Evolutionary conservation across 805 yeast genomes (phyloP).

Genomic region (Ogataea thermomethanolica): DNA sequence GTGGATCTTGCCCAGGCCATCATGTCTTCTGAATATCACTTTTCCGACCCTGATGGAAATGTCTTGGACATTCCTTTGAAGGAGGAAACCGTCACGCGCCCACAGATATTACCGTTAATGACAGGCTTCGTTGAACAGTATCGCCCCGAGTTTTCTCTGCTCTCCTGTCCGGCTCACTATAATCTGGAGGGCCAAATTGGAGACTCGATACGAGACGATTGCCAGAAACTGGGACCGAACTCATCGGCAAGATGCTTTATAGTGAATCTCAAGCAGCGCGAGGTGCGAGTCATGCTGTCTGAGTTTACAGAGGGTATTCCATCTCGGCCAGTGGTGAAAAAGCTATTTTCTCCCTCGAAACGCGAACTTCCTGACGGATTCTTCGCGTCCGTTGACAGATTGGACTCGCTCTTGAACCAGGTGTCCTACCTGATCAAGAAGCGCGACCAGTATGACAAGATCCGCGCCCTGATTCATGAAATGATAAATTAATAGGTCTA

Average conservation of each 20-base stretch:
- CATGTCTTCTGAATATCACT: not conserved
- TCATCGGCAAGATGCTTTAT: constrained; percentile 19
- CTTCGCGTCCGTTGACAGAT: constrained; percentile 9
- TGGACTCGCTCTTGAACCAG: constrained; percentile 15
- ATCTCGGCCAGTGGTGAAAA: constrained; percentile 13
- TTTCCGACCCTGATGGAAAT: not conserved
- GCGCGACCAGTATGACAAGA: constrained; percentile 12
- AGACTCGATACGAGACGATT: constrained; percentile 47
- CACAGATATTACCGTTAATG: constrained; percentile 22
- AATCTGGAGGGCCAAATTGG: constrained; percentile 43
- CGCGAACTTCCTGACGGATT: not conserved
- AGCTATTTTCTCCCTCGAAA: constrained; percentile 14
- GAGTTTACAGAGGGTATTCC: not conserved
- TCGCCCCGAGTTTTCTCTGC: constrained; percentile 48
- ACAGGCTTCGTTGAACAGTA: constrained; percentile 45
- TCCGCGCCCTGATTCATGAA: constrained; percentile 19
- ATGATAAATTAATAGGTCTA: constrained; percentile 7
- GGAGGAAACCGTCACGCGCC: not conserved
- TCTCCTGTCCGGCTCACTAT: constrained; percentile 47
- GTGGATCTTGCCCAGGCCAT: not conserved
- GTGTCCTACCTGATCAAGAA: constrained; percentile 11
- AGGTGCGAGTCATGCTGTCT: constrained; percentile 20
- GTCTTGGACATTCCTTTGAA: constrained; percentile 1
- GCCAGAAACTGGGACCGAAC: constrained; percentile 21
- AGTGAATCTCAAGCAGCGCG: constrained; percentile 28